A percentile compares a stretch with the other conserved stretches of the same genome.
Conservation (phyloP, 495 filamentous ascomycete species). For the Penicillium cosmopolitanum region DNA sequence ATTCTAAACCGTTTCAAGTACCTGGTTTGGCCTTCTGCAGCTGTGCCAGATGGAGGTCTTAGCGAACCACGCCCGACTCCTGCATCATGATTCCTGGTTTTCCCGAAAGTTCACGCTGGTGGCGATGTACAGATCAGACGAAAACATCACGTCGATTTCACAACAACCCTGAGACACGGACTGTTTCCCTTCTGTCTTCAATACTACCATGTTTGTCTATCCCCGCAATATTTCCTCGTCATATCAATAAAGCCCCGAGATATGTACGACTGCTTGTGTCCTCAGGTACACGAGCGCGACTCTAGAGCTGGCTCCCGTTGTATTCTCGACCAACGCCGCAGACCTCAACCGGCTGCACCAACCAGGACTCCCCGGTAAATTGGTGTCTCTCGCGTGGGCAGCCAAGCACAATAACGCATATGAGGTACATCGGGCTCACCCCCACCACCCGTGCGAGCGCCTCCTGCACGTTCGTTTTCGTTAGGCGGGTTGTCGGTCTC, state of each 20-base stretch:
- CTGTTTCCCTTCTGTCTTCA: not conserved
- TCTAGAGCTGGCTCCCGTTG: conserved; percentile 16
- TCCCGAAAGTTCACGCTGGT: conserved; percentile 17
- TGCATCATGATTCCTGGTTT: conserved; percentile 23
- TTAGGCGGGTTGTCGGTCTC: conserved; percentile 18
- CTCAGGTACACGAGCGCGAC: conserved; percentile 18
- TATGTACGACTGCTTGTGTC: conserved; percentile 13
- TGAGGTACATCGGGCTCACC: conserved; percentile 15
- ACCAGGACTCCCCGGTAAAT: conserved; percentile 16
- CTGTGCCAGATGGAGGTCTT: conserved; percentile 11
- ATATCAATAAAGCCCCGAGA: not conserved
- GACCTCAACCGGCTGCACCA: conserved; percentile 18
- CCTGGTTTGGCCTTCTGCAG: conserved; percentile 12
- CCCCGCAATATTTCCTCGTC: not conserved
- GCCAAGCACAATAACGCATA: conserved; percentile 26
- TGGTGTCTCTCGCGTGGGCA: conserved; percentile 29
- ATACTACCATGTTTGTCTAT: not conserved
- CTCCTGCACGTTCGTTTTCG: conserved; percentile 28
- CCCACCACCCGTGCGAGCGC: conserved; percentile 24
- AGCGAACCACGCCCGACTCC: conserved; percentile 17
- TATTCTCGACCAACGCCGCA: conserved; percentile 31
- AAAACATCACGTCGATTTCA: not conserved
- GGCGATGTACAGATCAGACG: conserved; percentile 10
- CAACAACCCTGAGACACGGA: not conserved
- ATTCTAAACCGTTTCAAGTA: not conserved